phyloP scores from a whole-genome alignment of 2,329 filamentous ascomycete species.

The Atkinsonella texensis region DNA sequence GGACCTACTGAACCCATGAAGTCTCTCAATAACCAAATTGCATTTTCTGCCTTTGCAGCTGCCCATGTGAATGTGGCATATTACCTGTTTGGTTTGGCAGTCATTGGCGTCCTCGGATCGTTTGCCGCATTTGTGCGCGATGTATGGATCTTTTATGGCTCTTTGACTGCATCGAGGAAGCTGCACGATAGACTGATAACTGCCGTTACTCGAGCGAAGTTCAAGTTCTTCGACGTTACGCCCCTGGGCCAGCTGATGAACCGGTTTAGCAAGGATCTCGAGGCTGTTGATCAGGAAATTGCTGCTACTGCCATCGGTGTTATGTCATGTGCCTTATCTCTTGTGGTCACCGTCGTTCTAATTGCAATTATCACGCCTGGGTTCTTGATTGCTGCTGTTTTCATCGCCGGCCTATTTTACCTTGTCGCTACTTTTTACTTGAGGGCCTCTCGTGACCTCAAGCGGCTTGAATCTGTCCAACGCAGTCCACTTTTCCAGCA shows the following conservation, averaged over 20 bases:
- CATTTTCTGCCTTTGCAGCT: constrained; percentile 14
- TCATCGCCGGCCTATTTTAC: constrained; percentile 76
- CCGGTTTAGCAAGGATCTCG: constrained; percentile 93
- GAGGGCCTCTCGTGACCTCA: constrained; percentile 84
- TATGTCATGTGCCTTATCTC: constrained; percentile 49
- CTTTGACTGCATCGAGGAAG: constrained; percentile 72
- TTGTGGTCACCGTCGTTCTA: constrained; percentile 75
- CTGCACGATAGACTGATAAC: constrained; percentile 71
- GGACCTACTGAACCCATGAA: constrained; percentile 13
- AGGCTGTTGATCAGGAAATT: constrained; percentile 90
- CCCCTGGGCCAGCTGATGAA: constrained; percentile 96
- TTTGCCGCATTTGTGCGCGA: constrained; percentile 74
- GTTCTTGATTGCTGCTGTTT: constrained; percentile 75
- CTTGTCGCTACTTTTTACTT: constrained; percentile 81
- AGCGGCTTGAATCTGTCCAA: constrained; percentile 87
- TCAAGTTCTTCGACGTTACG: constrained; percentile 96
- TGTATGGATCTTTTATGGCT: constrained; percentile 83
- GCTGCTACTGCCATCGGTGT: constrained; percentile 77
- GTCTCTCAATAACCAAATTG: constrained; percentile 7
- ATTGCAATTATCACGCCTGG: constrained; percentile 83
- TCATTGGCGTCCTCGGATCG: constrained; percentile 68
- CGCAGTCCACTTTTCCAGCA: constrained; percentile 94
- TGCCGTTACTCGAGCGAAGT: constrained; percentile 75
- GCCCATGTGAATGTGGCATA: constrained; percentile 67
- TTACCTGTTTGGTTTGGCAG: constrained; percentile 72